Conservation (phyloP, 371 early-diverging fungal genomes). For the Apophysomyces sp. region DNA sequence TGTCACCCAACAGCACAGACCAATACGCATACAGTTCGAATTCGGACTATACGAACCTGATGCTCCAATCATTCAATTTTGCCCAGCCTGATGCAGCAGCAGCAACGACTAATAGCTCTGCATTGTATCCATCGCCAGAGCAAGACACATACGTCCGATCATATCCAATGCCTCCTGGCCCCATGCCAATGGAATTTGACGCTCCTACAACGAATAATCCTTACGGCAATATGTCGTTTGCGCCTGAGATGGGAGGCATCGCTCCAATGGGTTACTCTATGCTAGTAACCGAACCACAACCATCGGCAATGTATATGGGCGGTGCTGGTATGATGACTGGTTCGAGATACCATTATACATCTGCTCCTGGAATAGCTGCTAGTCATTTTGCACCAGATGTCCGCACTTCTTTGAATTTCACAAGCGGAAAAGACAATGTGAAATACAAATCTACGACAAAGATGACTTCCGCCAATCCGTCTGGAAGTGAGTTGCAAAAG, state of each 20-base stretch:
- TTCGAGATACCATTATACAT: slow-evolving; percentile 33
- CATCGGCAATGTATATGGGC: not conserved
- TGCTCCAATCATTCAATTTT: slow-evolving; percentile 18
- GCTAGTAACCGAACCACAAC: not conserved
- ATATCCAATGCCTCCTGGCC: slow-evolving; percentile 1
- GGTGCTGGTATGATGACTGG: slow-evolving; percentile 15
- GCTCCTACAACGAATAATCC: not conserved
- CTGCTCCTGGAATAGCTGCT: slow-evolving; percentile 25
- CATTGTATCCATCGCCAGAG: slow-evolving; percentile 6
- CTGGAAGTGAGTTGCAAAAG: slow-evolving; percentile 14
- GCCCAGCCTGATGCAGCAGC: not conserved
- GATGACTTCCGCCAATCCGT: not conserved
- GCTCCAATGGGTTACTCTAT: not conserved
- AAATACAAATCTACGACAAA: not conserved
- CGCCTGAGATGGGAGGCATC: not conserved
- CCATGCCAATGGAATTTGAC: not conserved
- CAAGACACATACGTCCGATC: slow-evolving; percentile 26
- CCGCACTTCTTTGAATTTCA: slow-evolving; percentile 34
- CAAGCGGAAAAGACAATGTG: slow-evolving; percentile 15
- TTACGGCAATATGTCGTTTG: not conserved
- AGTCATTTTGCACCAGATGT: slow-evolving; percentile 31
- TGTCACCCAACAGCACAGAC: not conserved
- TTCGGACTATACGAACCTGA: slow-evolving; percentile 4
- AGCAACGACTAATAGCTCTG: not conserved
- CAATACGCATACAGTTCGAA: not conserved